phyloP scores from a whole-genome alignment of 1,139 yeast genomes.

The Taphrina communis region DNA sequence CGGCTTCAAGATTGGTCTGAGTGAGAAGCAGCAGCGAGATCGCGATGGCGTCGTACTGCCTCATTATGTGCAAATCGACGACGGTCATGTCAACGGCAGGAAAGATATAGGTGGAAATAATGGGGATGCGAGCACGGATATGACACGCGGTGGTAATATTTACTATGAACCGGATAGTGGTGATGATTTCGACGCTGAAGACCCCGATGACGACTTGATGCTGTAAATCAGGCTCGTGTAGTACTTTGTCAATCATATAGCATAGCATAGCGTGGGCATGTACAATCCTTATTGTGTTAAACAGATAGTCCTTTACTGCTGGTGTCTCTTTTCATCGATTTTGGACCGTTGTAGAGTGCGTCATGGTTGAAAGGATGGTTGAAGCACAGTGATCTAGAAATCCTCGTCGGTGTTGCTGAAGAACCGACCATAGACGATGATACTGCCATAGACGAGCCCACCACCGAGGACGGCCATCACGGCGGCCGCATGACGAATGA shows the following conservation, averaged over 20 bases:
- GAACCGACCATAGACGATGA: slow-evolving; percentile 71
- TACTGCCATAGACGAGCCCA: slow-evolving; percentile 69
- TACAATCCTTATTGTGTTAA: not conserved
- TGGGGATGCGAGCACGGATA: slow-evolving; percentile 48
- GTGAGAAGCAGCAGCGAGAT: slow-evolving; percentile 73
- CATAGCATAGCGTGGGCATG: not conserved
- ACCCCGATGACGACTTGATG: slow-evolving; percentile 84
- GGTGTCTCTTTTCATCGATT: too few relatives aligned
- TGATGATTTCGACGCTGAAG: slow-evolving; percentile 95
- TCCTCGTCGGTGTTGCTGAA: slow-evolving; percentile 51
- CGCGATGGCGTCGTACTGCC: slow-evolving; percentile 88
- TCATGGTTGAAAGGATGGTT: too few relatives aligned
- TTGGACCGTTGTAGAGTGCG: too few relatives aligned
- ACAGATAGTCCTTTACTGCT: too few relatives aligned
- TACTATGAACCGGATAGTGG: slow-evolving; percentile 87
- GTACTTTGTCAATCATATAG: not conserved
- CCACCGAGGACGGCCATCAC: slow-evolving; percentile 74
- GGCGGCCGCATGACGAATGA: slow-evolving; percentile 65
- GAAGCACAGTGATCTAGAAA: not conserved
- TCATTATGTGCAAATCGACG: slow-evolving; percentile 69
- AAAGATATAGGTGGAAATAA: too few relatives aligned
- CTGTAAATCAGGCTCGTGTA: slow-evolving; percentile 9
- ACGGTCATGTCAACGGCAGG: not conserved
- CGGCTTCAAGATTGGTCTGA: slow-evolving; percentile 81
- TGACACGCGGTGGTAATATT: slow-evolving; percentile 67